phyloP scores from a whole-genome alignment of 106 monocot species.

The Dendrobium catenatum region DNA sequence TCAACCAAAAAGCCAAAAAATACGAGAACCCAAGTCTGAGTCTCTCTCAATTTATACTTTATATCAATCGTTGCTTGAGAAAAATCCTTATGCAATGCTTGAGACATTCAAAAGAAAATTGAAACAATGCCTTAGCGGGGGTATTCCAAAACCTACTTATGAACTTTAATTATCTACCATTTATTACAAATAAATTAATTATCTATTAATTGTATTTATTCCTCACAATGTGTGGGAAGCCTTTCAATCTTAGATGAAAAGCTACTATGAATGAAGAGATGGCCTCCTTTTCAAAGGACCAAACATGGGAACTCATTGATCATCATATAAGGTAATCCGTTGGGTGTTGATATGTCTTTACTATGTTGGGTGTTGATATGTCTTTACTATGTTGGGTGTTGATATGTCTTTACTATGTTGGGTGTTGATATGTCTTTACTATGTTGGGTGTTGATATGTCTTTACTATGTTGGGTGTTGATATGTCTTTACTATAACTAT shows the following conservation, averaged over 20 bases:
- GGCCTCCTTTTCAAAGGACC: not conserved
- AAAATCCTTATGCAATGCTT: not conserved
- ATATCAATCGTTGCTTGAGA: not conserved
- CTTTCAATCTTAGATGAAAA: not conserved
- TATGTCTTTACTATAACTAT: not conserved
- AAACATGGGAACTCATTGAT: not conserved
- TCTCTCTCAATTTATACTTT: not conserved
- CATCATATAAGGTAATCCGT: not conserved
- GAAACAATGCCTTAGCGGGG: not conserved
- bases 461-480: not conserved
- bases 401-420: not conserved
- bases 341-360: not conserved
- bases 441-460: not conserved
- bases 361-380: not conserved
- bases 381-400: not conserved
- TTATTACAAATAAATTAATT: not conserved
- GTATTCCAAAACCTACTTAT: not conserved
- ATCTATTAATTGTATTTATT: not conserved
- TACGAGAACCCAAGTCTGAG: not conserved
- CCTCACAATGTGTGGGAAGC: not conserved
- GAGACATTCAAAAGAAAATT: not conserved
- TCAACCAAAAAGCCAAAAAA: not conserved
- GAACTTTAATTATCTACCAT: not conserved
- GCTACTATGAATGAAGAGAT: conserved; percentile 3
- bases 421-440: not conserved